phyloP scores from a whole-genome alignment of 306 rosid species.

The Aeschynomene evenia region DNA sequence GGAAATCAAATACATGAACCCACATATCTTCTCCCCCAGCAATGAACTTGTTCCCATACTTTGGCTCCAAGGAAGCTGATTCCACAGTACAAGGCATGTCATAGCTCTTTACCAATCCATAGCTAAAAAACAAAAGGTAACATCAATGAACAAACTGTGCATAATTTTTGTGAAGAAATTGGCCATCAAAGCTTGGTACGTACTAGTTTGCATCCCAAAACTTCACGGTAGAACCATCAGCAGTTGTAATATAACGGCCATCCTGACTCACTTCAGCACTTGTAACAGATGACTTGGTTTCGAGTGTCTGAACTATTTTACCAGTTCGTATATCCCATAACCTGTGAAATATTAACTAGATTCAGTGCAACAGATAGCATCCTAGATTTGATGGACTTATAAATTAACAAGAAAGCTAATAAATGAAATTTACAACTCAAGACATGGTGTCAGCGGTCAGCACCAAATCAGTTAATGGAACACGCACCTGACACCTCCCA shows the following conservation, averaged over 20 bases:
- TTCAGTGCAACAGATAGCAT: conserved; percentile 20
- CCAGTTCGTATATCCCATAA: conserved; percentile 96
- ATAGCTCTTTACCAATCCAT: conserved; percentile 91
- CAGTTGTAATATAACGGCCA: conserved; percentile 95
- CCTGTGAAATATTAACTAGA: conserved; percentile 48
- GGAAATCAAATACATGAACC: conserved; percentile 90
- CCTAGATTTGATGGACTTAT: background rate
- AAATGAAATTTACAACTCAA: background rate
- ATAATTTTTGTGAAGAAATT: background rate
- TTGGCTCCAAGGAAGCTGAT: conserved; percentile 95
- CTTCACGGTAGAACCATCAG: conserved; percentile 92
- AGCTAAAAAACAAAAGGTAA: conserved; percentile 49
- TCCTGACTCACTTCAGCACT: conserved; percentile 99
- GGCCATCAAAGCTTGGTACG: conserved; percentile 33
- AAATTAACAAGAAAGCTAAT: conserved; percentile 1
- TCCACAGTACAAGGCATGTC: conserved; percentile 92
- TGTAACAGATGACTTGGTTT: conserved; percentile 85
- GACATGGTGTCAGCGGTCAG: conserved; percentile 20
- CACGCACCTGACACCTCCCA: conserved; percentile 91
- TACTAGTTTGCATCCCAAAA: conserved; percentile 99
- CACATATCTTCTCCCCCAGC: conserved; percentile 99
- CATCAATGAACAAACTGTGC: conserved; percentile 27
- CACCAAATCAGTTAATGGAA: background rate
- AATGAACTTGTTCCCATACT: conserved; percentile 83
- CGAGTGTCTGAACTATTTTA: conserved; percentile 85